A percentile compares a stretch with the other conserved stretches of the same genome.
These are phyloP conservation scores for Ceratocystis smalleyi DNA, from an alignment of 2,329 filamentous ascomycete species.

Conservation along the genomic window DNA sequence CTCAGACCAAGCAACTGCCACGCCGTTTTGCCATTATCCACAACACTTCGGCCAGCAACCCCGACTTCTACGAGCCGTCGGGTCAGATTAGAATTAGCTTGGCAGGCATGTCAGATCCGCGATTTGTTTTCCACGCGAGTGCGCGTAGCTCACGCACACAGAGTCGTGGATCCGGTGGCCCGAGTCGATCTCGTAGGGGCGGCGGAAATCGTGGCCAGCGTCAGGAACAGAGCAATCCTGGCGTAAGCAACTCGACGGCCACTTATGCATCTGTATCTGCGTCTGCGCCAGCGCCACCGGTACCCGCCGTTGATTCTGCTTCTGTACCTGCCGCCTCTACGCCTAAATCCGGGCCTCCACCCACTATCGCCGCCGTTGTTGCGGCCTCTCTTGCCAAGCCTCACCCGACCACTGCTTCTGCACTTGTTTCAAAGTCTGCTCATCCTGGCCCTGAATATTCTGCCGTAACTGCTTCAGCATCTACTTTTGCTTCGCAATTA, in stretches of 20 bases:
- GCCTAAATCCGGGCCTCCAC: too few relatives aligned
- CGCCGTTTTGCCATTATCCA: conserved; percentile 33
- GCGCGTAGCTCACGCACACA: conserved; percentile 22
- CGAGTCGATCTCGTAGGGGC: conserved; percentile 21
- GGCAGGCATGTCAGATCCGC: conserved; percentile 27
- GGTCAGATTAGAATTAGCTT: conserved; percentile 26
- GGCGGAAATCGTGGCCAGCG: conserved; percentile 17
- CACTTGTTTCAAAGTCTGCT: too few relatives aligned
- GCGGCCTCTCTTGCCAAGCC: too few relatives aligned
- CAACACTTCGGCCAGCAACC: conserved; percentile 24
- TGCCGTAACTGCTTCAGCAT: background rate
- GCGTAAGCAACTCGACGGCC: too few relatives aligned
- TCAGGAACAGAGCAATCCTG: background rate
- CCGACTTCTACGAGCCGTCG: conserved; percentile 24
- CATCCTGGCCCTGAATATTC: background rate
- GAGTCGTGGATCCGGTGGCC: conserved; percentile 20
- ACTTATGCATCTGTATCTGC: too few relatives aligned
- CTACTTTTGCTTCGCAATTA: background rate
- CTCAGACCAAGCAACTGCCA: conserved; percentile 39
- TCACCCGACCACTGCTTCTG: too few relatives aligned
- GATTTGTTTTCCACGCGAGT: conserved; percentile 27
- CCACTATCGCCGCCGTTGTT: too few relatives aligned
- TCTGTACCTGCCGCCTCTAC: too few relatives aligned
- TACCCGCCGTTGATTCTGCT: too few relatives aligned
- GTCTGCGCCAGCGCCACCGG: too few relatives aligned